Evolutionary conservation across 169 alveolate genomes (phyloP), one percentile per base, ranked within the genome.

Genomic region (Cytauxzoon felis): DNA sequence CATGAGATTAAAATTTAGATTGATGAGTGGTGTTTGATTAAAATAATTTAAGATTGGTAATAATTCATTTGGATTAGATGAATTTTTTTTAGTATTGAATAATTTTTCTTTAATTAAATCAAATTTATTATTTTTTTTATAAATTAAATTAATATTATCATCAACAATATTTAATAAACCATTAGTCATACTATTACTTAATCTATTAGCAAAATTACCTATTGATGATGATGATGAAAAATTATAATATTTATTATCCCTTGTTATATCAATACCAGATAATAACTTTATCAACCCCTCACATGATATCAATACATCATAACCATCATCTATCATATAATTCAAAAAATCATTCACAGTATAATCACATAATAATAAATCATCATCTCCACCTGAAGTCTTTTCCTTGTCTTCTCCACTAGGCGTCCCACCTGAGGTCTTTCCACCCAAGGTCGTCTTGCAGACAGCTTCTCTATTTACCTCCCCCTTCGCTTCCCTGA

Each of bases 81-180:
- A 5, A 56, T 30, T 24, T 56, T 73, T 13, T 67, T 41, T 0
- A 66, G 34, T 11, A 71, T 49, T 24, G 60, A 69, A 0, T 63
- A 61, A 32, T 73, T 79, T 0, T 78, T 79, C 43, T 73, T 73
- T 2, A n/a, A n/a, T n/a, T n/a, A n/a, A n/a, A n/a, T n/a, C n/a
- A n/a, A n/a, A n/a, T n/a, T 45, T 30, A 13, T 45, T 26, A 45
- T 29, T 43, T 43, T 43, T 26, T 4, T 5, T 9, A 26, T 5
- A 43, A 26, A 43, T 5, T 43, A 43, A 21, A 29, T 4, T 9
- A 21, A 9, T 21, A 11, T 6, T 5, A 9, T 30, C 24, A 1
- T n/a, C 53, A 5, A 45, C 53, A 45, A 26, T 45, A 1, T 45
- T 30, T 7, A n/a, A 7, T 5, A 45, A n/a, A 9, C 27, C 27